Evolutionary conservation across 495 filamentous ascomycete genomes (phyloP).

Genomic region (Sabuloglossum arenarium): DNA sequence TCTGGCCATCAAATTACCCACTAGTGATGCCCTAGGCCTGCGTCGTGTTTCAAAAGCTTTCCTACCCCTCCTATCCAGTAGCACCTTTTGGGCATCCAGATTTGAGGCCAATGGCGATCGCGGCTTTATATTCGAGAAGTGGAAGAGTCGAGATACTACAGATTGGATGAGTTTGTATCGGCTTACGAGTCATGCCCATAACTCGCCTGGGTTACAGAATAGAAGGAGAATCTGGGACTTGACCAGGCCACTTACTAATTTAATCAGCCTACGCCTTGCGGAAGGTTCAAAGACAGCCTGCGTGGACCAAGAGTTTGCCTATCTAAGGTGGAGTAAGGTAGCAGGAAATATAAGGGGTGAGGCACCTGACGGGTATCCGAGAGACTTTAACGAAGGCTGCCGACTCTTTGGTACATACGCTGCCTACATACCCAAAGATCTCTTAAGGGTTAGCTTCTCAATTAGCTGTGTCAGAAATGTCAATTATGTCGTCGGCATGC

Average conservation of each 20-base stretch:
- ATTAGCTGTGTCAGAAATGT: neutral
- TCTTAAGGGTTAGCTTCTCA: conserved; percentile 1
- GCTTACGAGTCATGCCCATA: conserved; percentile 2
- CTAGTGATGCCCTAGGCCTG: conserved; percentile 2
- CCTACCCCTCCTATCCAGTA: conserved; percentile 1
- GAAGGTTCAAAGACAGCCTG: neutral
- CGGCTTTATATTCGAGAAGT: conserved; percentile 2
- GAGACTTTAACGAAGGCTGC: conserved; percentile 2
- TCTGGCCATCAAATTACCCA: conserved; percentile 1
- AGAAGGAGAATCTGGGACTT: conserved; percentile 6
- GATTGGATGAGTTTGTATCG: conserved; percentile 5
- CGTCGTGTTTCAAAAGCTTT: conserved; percentile 1
- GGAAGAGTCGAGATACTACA: neutral
- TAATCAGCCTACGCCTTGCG: conserved; percentile 1
- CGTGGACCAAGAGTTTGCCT: neutral
- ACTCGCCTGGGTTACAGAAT: neutral
- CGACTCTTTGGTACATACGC: conserved; percentile 4
- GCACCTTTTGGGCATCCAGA: conserved; percentile 5
- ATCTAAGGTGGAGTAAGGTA: conserved; percentile 2
- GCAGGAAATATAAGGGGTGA: conserved; percentile 3
- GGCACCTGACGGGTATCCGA: neutral
- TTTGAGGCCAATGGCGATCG: conserved; percentile 3
- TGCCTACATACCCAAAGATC: conserved; percentile 1
- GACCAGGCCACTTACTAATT: neutral
- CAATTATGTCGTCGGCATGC: conserved; percentile 1